Base-by-base conservation (phyloP, 73 alveolate species). In the Blepharisma japonicum region DNA sequence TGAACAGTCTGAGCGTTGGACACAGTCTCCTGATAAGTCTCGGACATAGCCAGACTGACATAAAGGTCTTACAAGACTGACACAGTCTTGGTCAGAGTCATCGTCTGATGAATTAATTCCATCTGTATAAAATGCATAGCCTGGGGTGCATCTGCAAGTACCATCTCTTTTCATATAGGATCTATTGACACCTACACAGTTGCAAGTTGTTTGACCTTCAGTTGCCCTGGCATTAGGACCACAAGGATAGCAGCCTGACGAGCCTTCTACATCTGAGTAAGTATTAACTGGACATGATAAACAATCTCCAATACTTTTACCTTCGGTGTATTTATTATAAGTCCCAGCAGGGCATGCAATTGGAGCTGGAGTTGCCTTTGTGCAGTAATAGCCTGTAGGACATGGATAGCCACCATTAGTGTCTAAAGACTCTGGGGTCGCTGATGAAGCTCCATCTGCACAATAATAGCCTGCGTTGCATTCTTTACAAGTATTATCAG, bases 261-360 rank as follows among this genome's bases (percentile, higher is more conserved):
- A 54, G 11, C 86, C 90, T 6, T 49, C 56, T 42, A 7, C 6
- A 42, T 83, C 81, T 23, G 45, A 27, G 55, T 67, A 83, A 9
- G 53, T 23, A 32, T 53, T 48, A 8, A 20, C 76, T 4, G 81
- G 66, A 32, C 89, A 82, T 0, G 67, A 5, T 8, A 32, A 1
- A 61, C 94, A 87, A 32, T 84, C 89, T n/a, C 21, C 67, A 7
- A 61, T 18, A 6, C 79, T 7, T 8, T 18, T 45, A 42, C 77
- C 68, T 1, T 87, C 88, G 23, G 56, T 56, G 5, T 54, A 51
- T 21, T 39, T 72, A 48, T 81, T 81, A 80, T 80, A 88, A 11
- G 90, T 81, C 5, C 92, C 95, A 9, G 70, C 71, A 0, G 95
- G 88, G 54, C 95, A 88, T 6, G 87, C 88, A 18, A 46, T 23